Percentiles rank a stretch among this genome's conserved stretches.
Evolutionary conservation across 2,329 filamentous ascomycete species (phyloP).

Genomic region (Sordariomycetes sp.): DNA sequence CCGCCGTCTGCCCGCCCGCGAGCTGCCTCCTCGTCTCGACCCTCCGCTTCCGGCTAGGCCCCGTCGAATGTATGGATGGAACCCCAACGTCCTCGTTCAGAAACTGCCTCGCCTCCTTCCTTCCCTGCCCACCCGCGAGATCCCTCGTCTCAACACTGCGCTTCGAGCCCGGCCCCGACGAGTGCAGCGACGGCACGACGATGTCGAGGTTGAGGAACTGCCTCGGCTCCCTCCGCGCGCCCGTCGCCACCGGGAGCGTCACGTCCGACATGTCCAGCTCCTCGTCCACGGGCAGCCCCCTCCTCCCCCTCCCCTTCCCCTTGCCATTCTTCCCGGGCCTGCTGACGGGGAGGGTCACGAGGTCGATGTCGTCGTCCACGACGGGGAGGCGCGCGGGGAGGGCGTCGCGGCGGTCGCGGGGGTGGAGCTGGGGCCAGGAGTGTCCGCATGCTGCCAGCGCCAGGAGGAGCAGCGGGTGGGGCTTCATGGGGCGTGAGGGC

Average conservation of each 20-base stretch:
- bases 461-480: conserved; percentile 3
- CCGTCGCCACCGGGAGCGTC: conserved; percentile 5
- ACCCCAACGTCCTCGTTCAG: too few species aligned
- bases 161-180: neutral
- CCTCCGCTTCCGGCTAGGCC: too few species aligned
- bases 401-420: conserved; percentile 1
- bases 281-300: conserved; percentile 3
- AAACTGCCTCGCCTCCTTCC: too few species aligned
- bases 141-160: conserved; percentile 1
- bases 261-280: conserved; percentile 4
- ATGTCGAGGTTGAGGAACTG: too few species aligned
- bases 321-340: neutral
- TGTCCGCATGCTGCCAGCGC: conserved; percentile 1
- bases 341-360: conserved; percentile 6
- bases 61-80: too few species aligned
- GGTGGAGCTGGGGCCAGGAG: conserved; percentile 5
- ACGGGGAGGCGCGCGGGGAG: conserved; percentile 3
- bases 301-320: neutral
- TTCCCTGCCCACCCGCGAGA: too few species aligned
- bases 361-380: conserved; percentile 4
- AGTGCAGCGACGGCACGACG: too few species aligned
- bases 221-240: conserved; percentile 5
- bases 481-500: conserved; percentile 1
- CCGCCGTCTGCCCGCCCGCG: too few species aligned
- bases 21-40: too few species aligned